Evolutionary conservation across 140 eudicot species (phyloP).

Genomic region (Eryngium alpinum): DNA sequence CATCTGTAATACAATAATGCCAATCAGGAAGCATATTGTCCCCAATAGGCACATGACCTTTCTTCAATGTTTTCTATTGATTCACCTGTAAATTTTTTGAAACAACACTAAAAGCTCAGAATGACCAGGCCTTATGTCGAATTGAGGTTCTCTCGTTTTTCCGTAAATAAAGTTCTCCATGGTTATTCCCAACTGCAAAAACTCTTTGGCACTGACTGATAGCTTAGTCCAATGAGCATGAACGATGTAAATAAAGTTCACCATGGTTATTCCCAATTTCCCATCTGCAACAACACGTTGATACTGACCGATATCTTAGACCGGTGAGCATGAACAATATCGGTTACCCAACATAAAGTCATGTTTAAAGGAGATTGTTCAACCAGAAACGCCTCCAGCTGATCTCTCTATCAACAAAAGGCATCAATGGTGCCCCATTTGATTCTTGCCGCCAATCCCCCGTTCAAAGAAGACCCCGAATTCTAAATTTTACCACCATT

Average conservation of each 20-base stretch:
- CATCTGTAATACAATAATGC: too few species aligned
- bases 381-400: slow-evolving; percentile 18
- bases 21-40: slow-evolving; percentile 78
- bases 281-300: slow-evolving; percentile 59
- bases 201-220: slow-evolving; percentile 51
- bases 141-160: slow-evolving; percentile 36
- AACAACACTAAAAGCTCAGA: slow-evolving; percentile 55
- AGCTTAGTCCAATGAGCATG: slow-evolving; percentile 49
- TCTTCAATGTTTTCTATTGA: slow-evolving; percentile 53
- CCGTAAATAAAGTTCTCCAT: slow-evolving; percentile 38
- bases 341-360: slow-evolving; percentile 73
- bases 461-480: slow-evolving; percentile 69
- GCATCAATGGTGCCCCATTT: slow-evolving; percentile 67
- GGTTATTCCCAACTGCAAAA: slow-evolving; percentile 58
- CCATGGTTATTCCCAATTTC: slow-evolving; percentile 49
- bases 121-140: slow-evolving; percentile 59
- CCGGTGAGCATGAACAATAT: slow-evolving; percentile 54
- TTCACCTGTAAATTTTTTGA: slow-evolving; percentile 72
- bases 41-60: slow-evolving; percentile 71
- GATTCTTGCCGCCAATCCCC: slow-evolving; percentile 93
- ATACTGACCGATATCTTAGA: slow-evolving; percentile 49
- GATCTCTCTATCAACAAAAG: slow-evolving; percentile 52
- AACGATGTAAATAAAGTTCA: slow-evolving; percentile 47
- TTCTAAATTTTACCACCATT: slow-evolving; percentile 36
- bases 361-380: slow-evolving; percentile 44